Conservation (phyloP, 495 filamentous ascomycete species). For the Penicillium bialowiezense region DNA sequence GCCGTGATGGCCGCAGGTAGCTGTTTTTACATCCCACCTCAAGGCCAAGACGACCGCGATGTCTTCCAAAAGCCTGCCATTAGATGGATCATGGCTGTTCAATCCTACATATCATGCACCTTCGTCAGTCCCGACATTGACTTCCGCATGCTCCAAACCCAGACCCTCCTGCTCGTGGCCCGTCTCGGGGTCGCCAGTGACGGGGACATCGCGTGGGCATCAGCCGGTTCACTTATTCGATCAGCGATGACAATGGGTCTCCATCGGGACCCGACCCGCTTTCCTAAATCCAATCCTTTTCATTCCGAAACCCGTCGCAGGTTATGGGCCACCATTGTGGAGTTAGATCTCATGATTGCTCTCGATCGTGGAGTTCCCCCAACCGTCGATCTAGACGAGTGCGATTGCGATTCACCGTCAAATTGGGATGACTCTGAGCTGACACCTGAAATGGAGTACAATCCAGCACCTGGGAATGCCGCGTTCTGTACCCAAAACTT, state of each 20-base stretch:
- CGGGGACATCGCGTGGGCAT: constrained; percentile 55
- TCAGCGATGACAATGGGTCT: constrained; percentile 57
- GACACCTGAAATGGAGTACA: constrained; percentile 36
- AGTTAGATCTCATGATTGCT: constrained; percentile 55
- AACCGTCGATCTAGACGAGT: constrained; percentile 42
- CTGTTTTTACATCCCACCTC: constrained; percentile 34
- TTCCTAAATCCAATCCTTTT: constrained; percentile 40
- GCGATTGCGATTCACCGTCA: constrained; percentile 49
- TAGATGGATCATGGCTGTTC: constrained; percentile 56
- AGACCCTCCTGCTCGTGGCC: constrained; percentile 53
- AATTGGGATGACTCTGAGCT: constrained; percentile 60
- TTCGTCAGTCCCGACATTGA: constrained; percentile 50
- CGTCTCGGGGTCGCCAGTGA: constrained; percentile 50
- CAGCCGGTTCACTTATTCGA: constrained; percentile 52
- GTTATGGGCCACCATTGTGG: constrained; percentile 62
- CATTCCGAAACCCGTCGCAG: constrained; percentile 56
- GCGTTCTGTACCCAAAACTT: constrained; percentile 47
- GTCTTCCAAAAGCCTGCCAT: constrained; percentile 30
- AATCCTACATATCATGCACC: constrained; percentile 53
- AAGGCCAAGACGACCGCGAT: constrained; percentile 19
- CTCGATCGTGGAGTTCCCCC: constrained; percentile 55
- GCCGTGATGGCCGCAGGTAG: constrained; percentile 54
- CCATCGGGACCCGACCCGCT: constrained; percentile 56
- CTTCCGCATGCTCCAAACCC: constrained; percentile 50
- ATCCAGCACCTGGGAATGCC: constrained; percentile 28